phyloP scores from a whole-genome alignment of 2,329 filamentous ascomycete species.

The Leptodontidium sp. region DNA sequence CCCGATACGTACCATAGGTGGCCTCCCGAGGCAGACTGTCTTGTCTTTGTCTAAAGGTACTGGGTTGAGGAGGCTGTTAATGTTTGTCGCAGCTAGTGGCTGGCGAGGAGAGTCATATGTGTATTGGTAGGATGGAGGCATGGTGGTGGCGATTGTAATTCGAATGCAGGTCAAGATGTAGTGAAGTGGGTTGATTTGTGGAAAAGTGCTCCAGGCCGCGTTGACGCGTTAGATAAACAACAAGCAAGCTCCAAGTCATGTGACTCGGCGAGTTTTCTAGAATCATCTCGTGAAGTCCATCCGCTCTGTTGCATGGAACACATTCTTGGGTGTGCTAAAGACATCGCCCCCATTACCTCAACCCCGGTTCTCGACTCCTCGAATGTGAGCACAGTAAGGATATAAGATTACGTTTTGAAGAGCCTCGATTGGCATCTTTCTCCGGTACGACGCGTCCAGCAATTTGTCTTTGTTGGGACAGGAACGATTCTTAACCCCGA shows the following conservation, averaged over 20 bases:
- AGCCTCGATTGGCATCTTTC: too few species aligned
- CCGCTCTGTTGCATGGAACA: too few species aligned
- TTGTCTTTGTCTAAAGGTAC: not conserved
- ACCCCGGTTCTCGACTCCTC: too few species aligned
- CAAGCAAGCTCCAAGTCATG: not conserved
- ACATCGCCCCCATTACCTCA: too few species aligned
- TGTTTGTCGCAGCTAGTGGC: slow-evolving; percentile 23
- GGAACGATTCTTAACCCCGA: too few species aligned
- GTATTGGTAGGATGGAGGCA: not conserved
- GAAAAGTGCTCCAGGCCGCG: not conserved
- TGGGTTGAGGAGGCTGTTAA: slow-evolving; percentile 19
- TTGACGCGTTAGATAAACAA: slow-evolving; percentile 9
- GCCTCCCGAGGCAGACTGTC: not conserved
- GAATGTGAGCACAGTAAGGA: too few species aligned
- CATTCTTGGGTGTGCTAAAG: too few species aligned
- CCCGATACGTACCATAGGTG: not conserved
- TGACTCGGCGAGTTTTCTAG: not conserved
- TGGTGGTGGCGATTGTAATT: not conserved
- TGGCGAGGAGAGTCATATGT: not conserved
- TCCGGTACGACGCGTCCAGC: too few species aligned
- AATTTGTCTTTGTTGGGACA: too few species aligned
- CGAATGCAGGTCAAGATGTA: not conserved
- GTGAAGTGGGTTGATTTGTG: not conserved
- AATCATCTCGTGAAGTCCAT: too few species aligned
- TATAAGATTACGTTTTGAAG: too few species aligned